Evolutionary conservation across 176 grass and related monocot genomes (phyloP).

Genomic region (barley (Hordeum vulgare)): MorexV3_pseudomolecules_assembly NC_058518.1:129919657-129920156

Average conservation of each 20-base stretch:
- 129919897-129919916: neutral
- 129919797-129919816: neutral
- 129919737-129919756: neutral
- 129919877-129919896: neutral
- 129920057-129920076: neutral
- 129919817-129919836: neutral
- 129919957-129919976: neutral
- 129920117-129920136: neutral
- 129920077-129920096: neutral
- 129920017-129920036: neutral
- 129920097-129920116: neutral
- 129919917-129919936: neutral
- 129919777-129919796: neutral
- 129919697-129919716: neutral
- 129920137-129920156: neutral
- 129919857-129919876: neutral
- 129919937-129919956: neutral
- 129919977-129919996: neutral
- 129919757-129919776: neutral
- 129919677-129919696: neutral
- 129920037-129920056: neutral
- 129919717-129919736: neutral
- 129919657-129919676: neutral
- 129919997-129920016: neutral
- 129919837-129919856: neutral